These are phyloP conservation scores for Capsicum pubescens DNA, from an alignment of 257 asterid genomes.

Conservation along the genomic window DNA sequence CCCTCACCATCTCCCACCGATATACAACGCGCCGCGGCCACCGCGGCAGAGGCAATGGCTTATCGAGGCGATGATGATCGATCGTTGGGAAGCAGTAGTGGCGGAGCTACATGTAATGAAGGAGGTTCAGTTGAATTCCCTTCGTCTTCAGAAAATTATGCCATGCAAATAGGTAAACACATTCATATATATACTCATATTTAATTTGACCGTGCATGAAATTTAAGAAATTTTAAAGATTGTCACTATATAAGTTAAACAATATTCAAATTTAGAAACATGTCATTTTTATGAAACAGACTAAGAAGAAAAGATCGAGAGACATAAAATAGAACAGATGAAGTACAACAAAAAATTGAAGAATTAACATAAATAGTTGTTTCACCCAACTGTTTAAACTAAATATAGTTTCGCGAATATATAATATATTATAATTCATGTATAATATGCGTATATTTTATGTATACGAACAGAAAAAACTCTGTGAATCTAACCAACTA, in stretches of 20 bases:
- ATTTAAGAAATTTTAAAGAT: background rate
- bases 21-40: constrained; percentile 51
- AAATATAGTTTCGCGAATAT: no score
- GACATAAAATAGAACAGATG: background rate
- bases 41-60: constrained; percentile 41
- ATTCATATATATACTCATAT: background rate
- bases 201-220: background rate
- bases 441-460: no score
- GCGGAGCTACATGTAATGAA: background rate
- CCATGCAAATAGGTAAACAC: constrained; percentile 15
- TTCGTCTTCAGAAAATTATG: background rate
- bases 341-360: no score
- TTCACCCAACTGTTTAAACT: no score
- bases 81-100: no score
- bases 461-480: no score
- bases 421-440: no score
- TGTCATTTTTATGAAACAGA: no score
- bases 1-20: constrained; percentile 31
- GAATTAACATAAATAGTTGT: no score
- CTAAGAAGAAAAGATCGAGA: background rate
- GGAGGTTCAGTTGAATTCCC: background rate
- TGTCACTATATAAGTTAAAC: no score
- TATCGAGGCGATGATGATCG: background rate
- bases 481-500: no score
- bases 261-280: no score